phyloP scores from a whole-genome alignment of 345 rosid species.

The Euphorbia lathyris region DNA sequence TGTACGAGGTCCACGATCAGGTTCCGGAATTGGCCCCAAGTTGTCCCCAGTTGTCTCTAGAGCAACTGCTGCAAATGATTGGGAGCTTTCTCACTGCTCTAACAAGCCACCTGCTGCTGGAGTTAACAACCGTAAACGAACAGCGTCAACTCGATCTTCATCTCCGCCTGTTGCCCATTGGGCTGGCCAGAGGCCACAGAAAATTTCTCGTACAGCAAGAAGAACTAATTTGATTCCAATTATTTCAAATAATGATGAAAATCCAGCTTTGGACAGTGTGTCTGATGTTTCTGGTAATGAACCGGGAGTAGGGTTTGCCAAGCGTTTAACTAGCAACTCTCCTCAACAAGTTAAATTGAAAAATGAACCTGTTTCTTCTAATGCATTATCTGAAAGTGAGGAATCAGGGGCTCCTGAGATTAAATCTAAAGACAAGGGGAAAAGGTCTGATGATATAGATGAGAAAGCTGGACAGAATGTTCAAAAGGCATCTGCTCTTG shows the following conservation, averaged over 20 bases:
- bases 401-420: slow-evolving; percentile 78
- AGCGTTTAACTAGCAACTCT: slow-evolving; percentile 59
- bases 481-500: slow-evolving; percentile 57
- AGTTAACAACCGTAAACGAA: slow-evolving; percentile 68
- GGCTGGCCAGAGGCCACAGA: slow-evolving; percentile 85
- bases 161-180: slow-evolving; percentile 85
- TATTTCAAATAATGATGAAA: slow-evolving; percentile 66
- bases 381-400: slow-evolving; percentile 89
- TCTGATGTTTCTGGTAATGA: slow-evolving; percentile 71
- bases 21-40: slow-evolving; percentile 60
- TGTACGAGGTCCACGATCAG: slow-evolving; percentile 72
- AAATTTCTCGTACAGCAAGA: slow-evolving; percentile 82
- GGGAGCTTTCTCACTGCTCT: slow-evolving; percentile 80
- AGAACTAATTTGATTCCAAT: slow-evolving; percentile 73
- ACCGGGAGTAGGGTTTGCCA: slow-evolving; percentile 56
- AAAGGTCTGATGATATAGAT: slow-evolving; percentile 70
- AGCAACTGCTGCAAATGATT: slow-evolving; percentile 60
- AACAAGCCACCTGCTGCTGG: slow-evolving; percentile 72
- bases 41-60: slow-evolving; percentile 62
- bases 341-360: slow-evolving; percentile 74
- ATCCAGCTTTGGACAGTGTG: slow-evolving; percentile 51
- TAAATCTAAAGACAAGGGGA: slow-evolving; percentile 66
- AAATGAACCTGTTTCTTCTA: slow-evolving; percentile 64
- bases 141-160: slow-evolving; percentile 59
- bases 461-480: slow-evolving; percentile 60